Percentiles rank a stretch among this genome's conserved stretches.
Conservation (phyloP, 805 yeast species). For the Wickerhamomyces hampshirensis region DNA sequence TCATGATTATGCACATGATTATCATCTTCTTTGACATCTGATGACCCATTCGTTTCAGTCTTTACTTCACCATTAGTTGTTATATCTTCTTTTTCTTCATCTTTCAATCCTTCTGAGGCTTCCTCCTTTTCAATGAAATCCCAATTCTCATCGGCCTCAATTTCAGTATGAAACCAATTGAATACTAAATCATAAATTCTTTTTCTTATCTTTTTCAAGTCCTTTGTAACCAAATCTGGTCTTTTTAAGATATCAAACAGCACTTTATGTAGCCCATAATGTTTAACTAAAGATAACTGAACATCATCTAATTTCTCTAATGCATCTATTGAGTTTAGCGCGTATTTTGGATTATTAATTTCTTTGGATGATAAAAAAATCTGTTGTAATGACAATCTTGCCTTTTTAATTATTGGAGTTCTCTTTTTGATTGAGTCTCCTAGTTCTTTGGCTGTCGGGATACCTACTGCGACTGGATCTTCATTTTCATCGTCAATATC, state of each 20-base stretch:
- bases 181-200: constrained; percentile 15
- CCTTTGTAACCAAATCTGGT: constrained; percentile 27
- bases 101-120: constrained; percentile 12
- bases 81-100: constrained; percentile 7
- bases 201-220: constrained; percentile 13
- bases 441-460: constrained; percentile 15
- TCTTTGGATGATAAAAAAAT: constrained; percentile 16
- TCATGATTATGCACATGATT: too few species aligned
- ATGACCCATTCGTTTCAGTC: background rate
- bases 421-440: constrained; percentile 13
- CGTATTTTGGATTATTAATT: constrained; percentile 10
- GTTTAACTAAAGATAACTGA: constrained; percentile 28
- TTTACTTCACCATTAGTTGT: background rate
- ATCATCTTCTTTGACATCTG: too few species aligned
- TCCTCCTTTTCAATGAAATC: constrained; percentile 12
- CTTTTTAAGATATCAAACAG: constrained; percentile 30
- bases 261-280: constrained; percentile 29
- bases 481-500: constrained; percentile 17
- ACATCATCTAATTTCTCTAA: constrained; percentile 19
- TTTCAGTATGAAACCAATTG: constrained; percentile 23
- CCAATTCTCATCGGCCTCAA: constrained; percentile 28
- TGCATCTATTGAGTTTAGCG: constrained; percentile 22
- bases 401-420: constrained; percentile 21
- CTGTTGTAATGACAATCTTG: constrained; percentile 25
- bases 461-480: constrained; percentile 16